Percentiles rank a stretch among this genome's conserved stretches.
Evolutionary conservation across 2,329 filamentous ascomycete species (phyloP).

Genomic region (Fusarium sp.): DNA sequence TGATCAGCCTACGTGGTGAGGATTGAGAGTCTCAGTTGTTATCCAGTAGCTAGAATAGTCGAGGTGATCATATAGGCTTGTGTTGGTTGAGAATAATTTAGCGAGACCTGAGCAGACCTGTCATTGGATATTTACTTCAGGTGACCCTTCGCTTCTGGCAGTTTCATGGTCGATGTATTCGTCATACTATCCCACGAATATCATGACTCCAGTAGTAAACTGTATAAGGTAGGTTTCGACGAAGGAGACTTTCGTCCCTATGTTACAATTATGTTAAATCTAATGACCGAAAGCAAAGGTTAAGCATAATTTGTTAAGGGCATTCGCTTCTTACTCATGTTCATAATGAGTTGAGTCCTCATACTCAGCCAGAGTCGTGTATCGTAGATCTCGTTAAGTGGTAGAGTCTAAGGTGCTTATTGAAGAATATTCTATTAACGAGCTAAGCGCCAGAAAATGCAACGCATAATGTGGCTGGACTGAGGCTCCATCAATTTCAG

Average conservation of each 20-base stretch:
- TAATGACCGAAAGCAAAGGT: background rate
- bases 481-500: constrained; percentile 1
- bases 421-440: background rate
- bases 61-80: background rate
- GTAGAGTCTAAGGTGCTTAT: background rate
- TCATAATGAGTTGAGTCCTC: background rate
- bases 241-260: background rate
- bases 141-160: background rate
- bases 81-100: background rate
- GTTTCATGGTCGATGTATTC: background rate
- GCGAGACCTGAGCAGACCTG: background rate
- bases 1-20: constrained; percentile 51
- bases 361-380: too few species aligned
- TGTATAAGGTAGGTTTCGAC: background rate
- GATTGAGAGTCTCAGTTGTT: background rate
- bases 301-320: too few species aligned
- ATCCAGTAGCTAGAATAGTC: background rate
- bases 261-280: background rate
- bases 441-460: constrained; percentile 14
- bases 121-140: background rate
- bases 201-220: background rate
- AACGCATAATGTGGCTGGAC: background rate
- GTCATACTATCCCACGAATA: background rate
- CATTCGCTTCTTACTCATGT: background rate
- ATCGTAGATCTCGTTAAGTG: too few species aligned